phyloP scores from a whole-genome alignment of 2,329 filamentous ascomycete genomes.

The Paraconiothyrium sp. region DNA sequence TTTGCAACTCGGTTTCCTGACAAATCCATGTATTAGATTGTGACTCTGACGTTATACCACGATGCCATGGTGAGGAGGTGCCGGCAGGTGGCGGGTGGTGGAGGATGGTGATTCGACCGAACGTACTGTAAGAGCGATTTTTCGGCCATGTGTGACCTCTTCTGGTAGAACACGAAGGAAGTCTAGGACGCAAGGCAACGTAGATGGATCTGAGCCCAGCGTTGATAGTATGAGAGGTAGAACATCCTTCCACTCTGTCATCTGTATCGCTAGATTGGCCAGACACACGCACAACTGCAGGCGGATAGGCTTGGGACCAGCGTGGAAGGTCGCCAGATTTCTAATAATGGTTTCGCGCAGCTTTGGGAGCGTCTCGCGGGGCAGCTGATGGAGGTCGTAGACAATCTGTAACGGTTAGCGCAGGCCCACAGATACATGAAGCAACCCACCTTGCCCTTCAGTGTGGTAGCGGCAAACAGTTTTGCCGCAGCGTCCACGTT shows the following conservation, averaged over 20 bases:
- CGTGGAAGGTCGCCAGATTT: slow-evolving; percentile 81
- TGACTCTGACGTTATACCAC: slow-evolving; percentile 49
- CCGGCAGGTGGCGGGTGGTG: slow-evolving; percentile 50
- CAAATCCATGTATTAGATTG: slow-evolving; percentile 53
- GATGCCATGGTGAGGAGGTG: slow-evolving; percentile 47
- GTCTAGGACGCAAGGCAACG: slow-evolving; percentile 88
- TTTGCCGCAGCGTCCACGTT: slow-evolving; percentile 84
- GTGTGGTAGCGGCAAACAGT: slow-evolving; percentile 93
- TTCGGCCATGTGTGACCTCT: slow-evolving; percentile 98
- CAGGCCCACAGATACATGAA: background rate
- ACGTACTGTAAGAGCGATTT: slow-evolving; percentile 99
- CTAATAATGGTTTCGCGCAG: slow-evolving; percentile 86
- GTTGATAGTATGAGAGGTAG: slow-evolving; percentile 81
- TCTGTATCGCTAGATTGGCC: slow-evolving; percentile 93
- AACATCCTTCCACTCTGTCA: slow-evolving; percentile 95
- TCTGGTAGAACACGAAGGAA: slow-evolving; percentile 97
- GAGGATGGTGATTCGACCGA: slow-evolving; percentile 61
- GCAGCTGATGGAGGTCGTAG: slow-evolving; percentile 92
- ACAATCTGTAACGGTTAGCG: slow-evolving; percentile 74
- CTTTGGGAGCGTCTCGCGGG: slow-evolving; percentile 75
- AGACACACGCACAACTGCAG: slow-evolving; percentile 95
- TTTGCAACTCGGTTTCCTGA: slow-evolving; percentile 91
- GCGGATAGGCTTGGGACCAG: slow-evolving; percentile 78
- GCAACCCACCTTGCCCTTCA: slow-evolving; percentile 89
- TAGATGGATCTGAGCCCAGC: slow-evolving; percentile 78